phyloP scores from a whole-genome alignment of 2,329 filamentous ascomycete species.

The Amesomyces nigricolor region DNA sequence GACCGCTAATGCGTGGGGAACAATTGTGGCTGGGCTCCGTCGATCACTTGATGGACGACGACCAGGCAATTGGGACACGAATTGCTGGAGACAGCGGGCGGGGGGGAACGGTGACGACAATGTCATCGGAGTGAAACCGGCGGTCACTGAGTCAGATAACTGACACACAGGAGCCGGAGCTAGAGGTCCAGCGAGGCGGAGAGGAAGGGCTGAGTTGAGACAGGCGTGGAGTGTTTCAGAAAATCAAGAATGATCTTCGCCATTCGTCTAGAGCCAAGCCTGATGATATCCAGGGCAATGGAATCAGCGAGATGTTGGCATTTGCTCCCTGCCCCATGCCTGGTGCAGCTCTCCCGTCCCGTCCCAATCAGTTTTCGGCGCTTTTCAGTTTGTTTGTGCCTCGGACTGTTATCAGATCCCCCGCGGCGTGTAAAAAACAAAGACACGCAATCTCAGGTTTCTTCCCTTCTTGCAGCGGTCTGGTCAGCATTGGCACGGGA shows the following conservation, averaged over 20 bases:
- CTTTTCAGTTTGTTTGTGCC: slow-evolving; percentile 1
- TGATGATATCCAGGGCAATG: background rate
- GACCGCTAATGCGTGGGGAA: slow-evolving; percentile 6
- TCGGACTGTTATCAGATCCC: slow-evolving; percentile 12
- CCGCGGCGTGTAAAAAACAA: slow-evolving; percentile 1
- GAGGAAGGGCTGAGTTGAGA: slow-evolving; percentile 6
- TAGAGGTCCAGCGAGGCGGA: background rate
- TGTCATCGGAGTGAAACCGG: background rate
- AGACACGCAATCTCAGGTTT: slow-evolving; percentile 6
- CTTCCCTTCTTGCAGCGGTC: background rate
- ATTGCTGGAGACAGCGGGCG: background rate
- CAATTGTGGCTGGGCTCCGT: background rate
- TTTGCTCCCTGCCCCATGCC: slow-evolving; percentile 6
- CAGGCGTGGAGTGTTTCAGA: background rate
- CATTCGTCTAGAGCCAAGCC: slow-evolving; percentile 3
- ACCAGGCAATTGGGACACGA: background rate
- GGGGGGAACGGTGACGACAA: background rate
- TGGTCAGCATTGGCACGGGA: slow-evolving; percentile 10
- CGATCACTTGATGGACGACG: background rate
- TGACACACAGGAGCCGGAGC: background rate
- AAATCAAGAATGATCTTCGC: background rate
- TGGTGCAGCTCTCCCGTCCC: background rate
- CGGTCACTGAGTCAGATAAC: slow-evolving; percentile 5
- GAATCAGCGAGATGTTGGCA: slow-evolving; percentile 14
- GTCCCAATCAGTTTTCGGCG: slow-evolving; percentile 3